Evolutionary conservation across 179 eudicot genomes (phyloP), one percentile per base, ranked within the genome.

Genomic region (Monotropa hypopitys): DNA sequence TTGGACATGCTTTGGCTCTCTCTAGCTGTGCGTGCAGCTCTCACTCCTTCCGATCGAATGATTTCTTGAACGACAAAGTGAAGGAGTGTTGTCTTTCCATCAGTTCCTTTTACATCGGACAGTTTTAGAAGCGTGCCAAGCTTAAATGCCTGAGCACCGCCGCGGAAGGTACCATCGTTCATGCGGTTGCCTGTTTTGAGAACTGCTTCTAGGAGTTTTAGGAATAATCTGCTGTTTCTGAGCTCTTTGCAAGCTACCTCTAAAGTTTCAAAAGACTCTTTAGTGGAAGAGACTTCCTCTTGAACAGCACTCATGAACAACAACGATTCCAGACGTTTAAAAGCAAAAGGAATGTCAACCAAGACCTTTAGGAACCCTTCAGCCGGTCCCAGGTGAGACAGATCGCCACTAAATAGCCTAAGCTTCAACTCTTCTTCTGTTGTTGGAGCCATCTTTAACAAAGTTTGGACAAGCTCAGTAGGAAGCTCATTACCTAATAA

Each of bases 81-180:
- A 51, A 93, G 84, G 63, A 93, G 92, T 30, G 97, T 93, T 35
- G 97, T 93, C 78, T 93, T 93, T 43, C 94, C 92, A 74, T 93
- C 97, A 4, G 85, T 82, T 69, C 97, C 97, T 86, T 82, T 93
- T 5, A 93, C 97, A 72, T 93, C 97, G 4, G 97, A 86, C 30
- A 93, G 73, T 81, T 93, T 93, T 76, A 93, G 76, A 32, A 93
- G 85, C 16, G 97, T 93, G 79, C 91, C 97, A 23, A 93, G 90
- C 71, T 91, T 93, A 82, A 93, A 93, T 42, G 97, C 97, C 66
- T 91, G 97, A 51, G 97, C 97, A 8, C 92, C 91, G n/a, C 97
- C 97, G 21, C 97, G 94, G 78, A 85, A 91, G 53, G 97, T 93
- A 46, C 97, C 97, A 42, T 82, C 89, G 42, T 93, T 93, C 97